Conservation (phyloP, 805 yeast genomes). For the Schwanniomyces polymorphus region DNA sequence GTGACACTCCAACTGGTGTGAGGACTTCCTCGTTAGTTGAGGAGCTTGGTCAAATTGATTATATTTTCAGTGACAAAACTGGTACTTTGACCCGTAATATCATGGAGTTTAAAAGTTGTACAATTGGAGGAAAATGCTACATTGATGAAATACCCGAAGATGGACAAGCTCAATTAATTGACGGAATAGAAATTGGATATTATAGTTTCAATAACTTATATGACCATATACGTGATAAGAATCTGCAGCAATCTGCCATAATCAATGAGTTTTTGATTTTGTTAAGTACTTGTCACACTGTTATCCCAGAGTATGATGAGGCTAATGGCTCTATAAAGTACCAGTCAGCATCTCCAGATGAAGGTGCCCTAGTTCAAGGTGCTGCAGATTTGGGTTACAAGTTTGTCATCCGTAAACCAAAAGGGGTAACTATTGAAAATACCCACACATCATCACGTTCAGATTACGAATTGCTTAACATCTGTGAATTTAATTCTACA, state of each 20-base stretch:
- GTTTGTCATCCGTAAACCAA: constrained; percentile 84
- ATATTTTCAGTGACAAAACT: constrained; percentile 94
- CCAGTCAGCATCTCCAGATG: constrained; percentile 99
- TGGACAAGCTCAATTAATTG: constrained; percentile 62
- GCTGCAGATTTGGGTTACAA: constrained; percentile 87
- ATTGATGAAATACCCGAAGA: constrained; percentile 91
- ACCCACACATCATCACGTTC: constrained; percentile 47
- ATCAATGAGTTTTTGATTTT: constrained; percentile 79
- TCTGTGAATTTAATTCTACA: constrained; percentile 96
- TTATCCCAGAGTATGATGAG: constrained; percentile 81
- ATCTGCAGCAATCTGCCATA: constrained; percentile 44
- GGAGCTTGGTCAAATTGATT: constrained; percentile 95
- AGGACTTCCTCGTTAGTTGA: constrained; percentile 95
- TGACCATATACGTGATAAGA: constrained; percentile 45
- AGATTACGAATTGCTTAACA: constrained; percentile 74
- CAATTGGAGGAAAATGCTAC: constrained; percentile 90
- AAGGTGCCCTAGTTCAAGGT: constrained; percentile 97
- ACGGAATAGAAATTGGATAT: constrained; percentile 81
- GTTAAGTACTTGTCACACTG: constrained; percentile 94
- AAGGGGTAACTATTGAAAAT: constrained; percentile 65
- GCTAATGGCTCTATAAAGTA: constrained; percentile 69
- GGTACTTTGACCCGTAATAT: constrained; percentile 95
- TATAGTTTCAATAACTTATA: constrained; percentile 67
- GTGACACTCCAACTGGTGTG: constrained; percentile 94
- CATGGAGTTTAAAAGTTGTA: constrained; percentile 93